Base-by-base conservation (phyloP, 352 stramenopile species). In the Phytophthora citrophthora region DNA sequence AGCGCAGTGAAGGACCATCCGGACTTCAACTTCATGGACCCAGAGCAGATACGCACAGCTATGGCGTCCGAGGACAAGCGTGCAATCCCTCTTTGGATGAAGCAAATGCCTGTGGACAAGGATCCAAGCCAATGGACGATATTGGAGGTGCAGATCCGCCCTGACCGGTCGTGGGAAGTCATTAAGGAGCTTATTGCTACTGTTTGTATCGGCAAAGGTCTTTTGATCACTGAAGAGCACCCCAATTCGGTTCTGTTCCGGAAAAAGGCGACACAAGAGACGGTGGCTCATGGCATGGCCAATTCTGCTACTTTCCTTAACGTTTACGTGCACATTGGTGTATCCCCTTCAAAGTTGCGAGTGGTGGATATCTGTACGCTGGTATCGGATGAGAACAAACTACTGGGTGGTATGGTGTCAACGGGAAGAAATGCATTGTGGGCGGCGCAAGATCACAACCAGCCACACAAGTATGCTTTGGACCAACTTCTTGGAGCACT, bases 171-270 rank as follows among this genome's bases (percentile, higher is more conserved):
- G 27, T 94, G 86, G 86, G 65, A 81, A 11, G 48, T 94, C 50
- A 85, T 94, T n/a, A 81, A 90, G 43, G 86, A 93, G 67, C 83
- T 94, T 12, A 65, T 93, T 23, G 80, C 81, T 26, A 94, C 83
- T 0, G 68, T 93, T 7, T 93, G 86, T 68, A 94, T 94, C 32
- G 67, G 75, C 38, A 88, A 92, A 62, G 83, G 83, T 3, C 79
- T 94, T 18, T 40, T 93, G 50, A 50, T 94, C 23, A 56, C 69
- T 2, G 79, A 90, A 29, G 80, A 90, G 40, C 77, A 74, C 24
- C 20, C 68, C 0, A 76, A 63, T n/a, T 87, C 74, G 43, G 77
- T 94, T 48, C 61, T 93, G 23, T 94, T 93, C 57, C 81, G 83
- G 56, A 88, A 89, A 44, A 84, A 87, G 54, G 76, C 86, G 32